Conservation (phyloP, 495 filamentous ascomycete species). For the Sordaria brevicollis region DNA sequence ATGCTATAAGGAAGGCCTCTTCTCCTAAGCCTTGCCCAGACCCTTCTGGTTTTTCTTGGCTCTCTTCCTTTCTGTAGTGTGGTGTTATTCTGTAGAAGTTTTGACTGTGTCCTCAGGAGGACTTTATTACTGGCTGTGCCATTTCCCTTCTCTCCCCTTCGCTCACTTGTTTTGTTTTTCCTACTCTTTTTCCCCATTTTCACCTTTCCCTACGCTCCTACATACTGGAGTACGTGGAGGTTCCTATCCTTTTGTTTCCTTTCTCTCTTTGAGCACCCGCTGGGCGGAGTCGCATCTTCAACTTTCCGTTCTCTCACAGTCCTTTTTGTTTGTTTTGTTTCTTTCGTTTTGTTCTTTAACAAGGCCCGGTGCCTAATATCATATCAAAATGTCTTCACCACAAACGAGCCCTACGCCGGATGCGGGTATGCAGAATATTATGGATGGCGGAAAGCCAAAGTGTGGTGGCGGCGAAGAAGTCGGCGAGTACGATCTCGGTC, state of each 20-base stretch:
- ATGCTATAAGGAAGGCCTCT: constrained; percentile 12
- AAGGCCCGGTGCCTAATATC: constrained; percentile 5
- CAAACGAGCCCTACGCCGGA: constrained; percentile 6
- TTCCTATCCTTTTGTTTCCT: constrained; percentile 1
- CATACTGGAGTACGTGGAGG: background rate
- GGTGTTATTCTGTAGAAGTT: background rate
- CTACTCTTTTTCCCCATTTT: constrained; percentile 2
- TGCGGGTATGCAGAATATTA: constrained; percentile 1
- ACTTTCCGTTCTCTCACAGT: constrained; percentile 6
- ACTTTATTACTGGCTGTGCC: constrained; percentile 7
- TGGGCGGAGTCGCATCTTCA: background rate
- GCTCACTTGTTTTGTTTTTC: constrained; percentile 11
- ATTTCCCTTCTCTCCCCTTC: constrained; percentile 12
- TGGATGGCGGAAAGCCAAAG: constrained; percentile 28
- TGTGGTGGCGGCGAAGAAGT: constrained; percentile 32
- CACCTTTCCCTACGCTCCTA: background rate
- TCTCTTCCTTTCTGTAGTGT: constrained; percentile 3
- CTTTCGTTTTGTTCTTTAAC: constrained; percentile 3
- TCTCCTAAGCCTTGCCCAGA: background rate
- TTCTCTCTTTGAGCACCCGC: background rate
- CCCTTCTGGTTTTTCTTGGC: constrained; percentile 2
- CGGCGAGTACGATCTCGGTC: constrained; percentile 38
- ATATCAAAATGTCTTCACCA: background rate
- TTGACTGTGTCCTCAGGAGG: constrained; percentile 18
- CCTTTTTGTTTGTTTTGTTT: constrained; percentile 6